Conservation (phyloP, 2,329 filamentous ascomycete genomes). For the Neoascochyta sp. region DNA sequence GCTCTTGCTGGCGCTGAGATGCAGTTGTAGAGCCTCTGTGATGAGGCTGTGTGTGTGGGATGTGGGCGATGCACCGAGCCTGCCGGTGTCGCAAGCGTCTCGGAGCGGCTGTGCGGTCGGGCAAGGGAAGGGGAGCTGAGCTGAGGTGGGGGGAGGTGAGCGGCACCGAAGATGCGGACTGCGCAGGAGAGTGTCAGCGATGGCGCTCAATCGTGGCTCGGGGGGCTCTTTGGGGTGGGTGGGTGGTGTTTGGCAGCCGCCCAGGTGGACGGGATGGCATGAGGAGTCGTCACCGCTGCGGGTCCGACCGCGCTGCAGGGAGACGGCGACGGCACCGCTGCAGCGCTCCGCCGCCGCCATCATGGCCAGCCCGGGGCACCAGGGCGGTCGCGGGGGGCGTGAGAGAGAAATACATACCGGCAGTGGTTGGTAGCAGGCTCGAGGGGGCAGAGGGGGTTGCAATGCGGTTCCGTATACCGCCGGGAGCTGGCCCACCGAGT, state of each 20-base stretch:
- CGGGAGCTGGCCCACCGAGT: constrained; percentile 34
- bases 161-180: constrained; percentile 23
- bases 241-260: constrained; percentile 13
- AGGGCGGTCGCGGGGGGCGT: constrained; percentile 31
- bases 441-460: constrained; percentile 26
- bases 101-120: constrained; percentile 30
- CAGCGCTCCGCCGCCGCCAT: constrained; percentile 16
- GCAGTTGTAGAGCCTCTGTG: constrained; percentile 15
- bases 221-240: too few relatives aligned
- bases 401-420: constrained; percentile 34
- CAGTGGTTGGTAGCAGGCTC: constrained; percentile 23
- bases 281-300: constrained; percentile 30
- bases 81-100: constrained; percentile 41
- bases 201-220: constrained; percentile 16
- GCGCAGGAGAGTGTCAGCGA: constrained; percentile 18
- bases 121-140: too few relatives aligned
- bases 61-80: constrained; percentile 31
- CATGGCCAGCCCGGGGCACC: constrained; percentile 9
- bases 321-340: constrained; percentile 25
- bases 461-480: constrained; percentile 37
- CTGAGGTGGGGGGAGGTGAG: too few relatives aligned
- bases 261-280: constrained; percentile 18
- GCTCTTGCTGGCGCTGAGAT: constrained; percentile 7
- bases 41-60: constrained; percentile 16
- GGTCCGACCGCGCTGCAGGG: constrained; percentile 30